Base-by-base conservation (phyloP, 2,329 filamentous ascomycete species). In the Penicillium glabrum region DNA sequence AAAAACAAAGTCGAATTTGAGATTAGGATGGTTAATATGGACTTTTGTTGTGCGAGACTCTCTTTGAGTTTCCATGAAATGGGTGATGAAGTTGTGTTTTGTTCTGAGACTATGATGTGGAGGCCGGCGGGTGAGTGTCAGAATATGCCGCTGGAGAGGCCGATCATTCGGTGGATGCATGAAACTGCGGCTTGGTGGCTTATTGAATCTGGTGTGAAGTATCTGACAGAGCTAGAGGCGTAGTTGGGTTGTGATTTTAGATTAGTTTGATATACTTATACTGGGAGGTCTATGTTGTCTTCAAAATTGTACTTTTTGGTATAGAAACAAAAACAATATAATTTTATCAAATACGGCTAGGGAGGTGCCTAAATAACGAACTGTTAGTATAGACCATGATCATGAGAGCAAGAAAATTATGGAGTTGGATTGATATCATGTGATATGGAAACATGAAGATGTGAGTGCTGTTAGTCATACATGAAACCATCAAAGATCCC, bases 111-210 rank as follows among this genome's bases (percentile, higher is more conserved):
- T 3, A 53, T 67, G 8, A 72, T 72, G 68, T 74, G 72, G 72
- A 65, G 60, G 23, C 55, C 46, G 19, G 54, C 46, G 4, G 61
- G 61, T 31, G 59, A 65, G 23, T 52, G 19, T 10, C 51, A 53
- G 24, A 53, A 26, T 19, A 62, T 75, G 64, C 71, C 71, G 11
- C 56, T 74, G 47, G 72, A 75, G 53, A 66, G 59, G 16, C 56
- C 56, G 13, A n/a, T 66, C 26, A 13, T 67, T n/a, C 61, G 60
- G 10, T 73, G 65, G 52, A 54, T 74, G 54, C 71, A 75, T 58
- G 71, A 75, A 51, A 61, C 67, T 31, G 67, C 69, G 21, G 51
- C 70, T 27, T 75, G 72, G 72, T 74, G 71, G 71, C 61, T 75
- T 54, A 50, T 75, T 51, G 71, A 72, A 53, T 72, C 70, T 10